Conservation (phyloP, 208 protist genomes). For the Leishmania braziliensis region DNA sequence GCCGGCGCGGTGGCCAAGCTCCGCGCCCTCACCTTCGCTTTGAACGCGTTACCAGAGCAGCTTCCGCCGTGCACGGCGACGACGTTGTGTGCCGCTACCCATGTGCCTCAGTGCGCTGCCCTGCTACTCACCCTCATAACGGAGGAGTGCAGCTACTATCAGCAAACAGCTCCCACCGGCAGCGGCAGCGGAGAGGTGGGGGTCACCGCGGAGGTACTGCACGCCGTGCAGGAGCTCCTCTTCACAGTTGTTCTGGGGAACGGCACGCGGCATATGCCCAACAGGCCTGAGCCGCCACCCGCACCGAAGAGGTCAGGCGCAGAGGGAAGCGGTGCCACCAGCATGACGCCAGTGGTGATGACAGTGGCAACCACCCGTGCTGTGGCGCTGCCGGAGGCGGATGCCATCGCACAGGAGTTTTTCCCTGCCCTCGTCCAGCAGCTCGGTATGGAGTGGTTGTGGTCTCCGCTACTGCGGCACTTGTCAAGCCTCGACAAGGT, state of each 20-base stretch:
- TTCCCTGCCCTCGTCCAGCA: conserved; percentile 75
- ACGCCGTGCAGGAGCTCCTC: conserved; percentile 64
- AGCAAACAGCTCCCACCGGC: conserved; percentile 12
- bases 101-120: conserved; percentile 19
- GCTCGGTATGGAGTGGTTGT: conserved; percentile 82
- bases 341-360: neutral
- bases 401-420: conserved; percentile 52
- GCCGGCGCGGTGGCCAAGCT: conserved; percentile 11
- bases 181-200: neutral
- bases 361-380: conserved; percentile 44
- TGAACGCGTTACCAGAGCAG: neutral
- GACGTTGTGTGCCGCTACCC: neutral
- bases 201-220: conserved; percentile 32
- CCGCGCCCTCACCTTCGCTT: conserved; percentile 18
- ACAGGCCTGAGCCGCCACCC: conserved; percentile 23
- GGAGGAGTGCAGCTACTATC: conserved; percentile 25
- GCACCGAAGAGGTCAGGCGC: conserved; percentile 6
- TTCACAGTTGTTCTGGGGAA: conserved; percentile 54
- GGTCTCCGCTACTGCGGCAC: conserved; percentile 71
- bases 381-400: conserved; percentile 58
- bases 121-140: conserved; percentile 24
- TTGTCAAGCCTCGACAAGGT: conserved; percentile 48
- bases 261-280: conserved; percentile 31
- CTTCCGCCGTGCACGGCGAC: neutral
- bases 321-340: neutral